These are phyloP conservation scores for Penicillium griseofulvum DNA, from an alignment of 2,329 filamentous ascomycete genomes.

Conservation along the genomic window DNA sequence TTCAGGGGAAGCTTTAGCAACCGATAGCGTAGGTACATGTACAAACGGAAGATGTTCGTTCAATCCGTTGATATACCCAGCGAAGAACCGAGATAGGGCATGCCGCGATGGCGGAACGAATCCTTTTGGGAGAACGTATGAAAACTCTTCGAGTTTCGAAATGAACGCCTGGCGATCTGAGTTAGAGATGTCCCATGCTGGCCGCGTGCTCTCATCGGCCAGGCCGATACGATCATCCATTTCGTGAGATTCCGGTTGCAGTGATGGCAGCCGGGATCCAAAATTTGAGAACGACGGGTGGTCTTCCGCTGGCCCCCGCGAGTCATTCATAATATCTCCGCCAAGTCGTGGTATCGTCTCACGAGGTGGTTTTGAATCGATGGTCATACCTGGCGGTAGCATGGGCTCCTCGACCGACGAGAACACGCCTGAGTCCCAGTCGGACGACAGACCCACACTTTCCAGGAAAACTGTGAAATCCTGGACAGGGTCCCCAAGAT, in stretches of 20 bases:
- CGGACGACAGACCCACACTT: constrained; percentile 49
- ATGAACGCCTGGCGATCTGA: constrained; percentile 46
- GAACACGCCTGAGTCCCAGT: constrained; percentile 51
- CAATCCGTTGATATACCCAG: constrained; percentile 52
- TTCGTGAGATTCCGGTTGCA: constrained; percentile 48
- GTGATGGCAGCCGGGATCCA: constrained; percentile 47
- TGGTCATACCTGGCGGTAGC: constrained; percentile 36
- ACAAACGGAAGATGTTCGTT: constrained; percentile 54
- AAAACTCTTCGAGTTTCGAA: constrained; percentile 46
- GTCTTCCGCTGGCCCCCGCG: constrained; percentile 39
- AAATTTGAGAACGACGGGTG: constrained; percentile 49
- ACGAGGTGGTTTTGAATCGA: constrained; percentile 37
- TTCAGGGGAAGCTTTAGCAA: constrained; percentile 47
- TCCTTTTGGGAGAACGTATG: constrained; percentile 45
- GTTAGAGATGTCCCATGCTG: constrained; percentile 49
- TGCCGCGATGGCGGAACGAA: constrained; percentile 52
- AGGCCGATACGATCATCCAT: constrained; percentile 44
- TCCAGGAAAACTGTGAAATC: constrained; percentile 51
- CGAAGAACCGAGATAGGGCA: constrained; percentile 49
- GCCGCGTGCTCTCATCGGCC: constrained; percentile 43
- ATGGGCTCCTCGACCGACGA: constrained; percentile 43
- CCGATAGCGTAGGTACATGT: constrained; percentile 49
- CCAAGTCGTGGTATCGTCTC: constrained; percentile 37
- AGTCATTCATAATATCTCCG: constrained; percentile 40
- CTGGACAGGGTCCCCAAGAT: constrained; percentile 49